Base-by-base conservation (phyloP, 2,329 filamentous ascomycete species). In the Diaporthe velutina region DNA sequence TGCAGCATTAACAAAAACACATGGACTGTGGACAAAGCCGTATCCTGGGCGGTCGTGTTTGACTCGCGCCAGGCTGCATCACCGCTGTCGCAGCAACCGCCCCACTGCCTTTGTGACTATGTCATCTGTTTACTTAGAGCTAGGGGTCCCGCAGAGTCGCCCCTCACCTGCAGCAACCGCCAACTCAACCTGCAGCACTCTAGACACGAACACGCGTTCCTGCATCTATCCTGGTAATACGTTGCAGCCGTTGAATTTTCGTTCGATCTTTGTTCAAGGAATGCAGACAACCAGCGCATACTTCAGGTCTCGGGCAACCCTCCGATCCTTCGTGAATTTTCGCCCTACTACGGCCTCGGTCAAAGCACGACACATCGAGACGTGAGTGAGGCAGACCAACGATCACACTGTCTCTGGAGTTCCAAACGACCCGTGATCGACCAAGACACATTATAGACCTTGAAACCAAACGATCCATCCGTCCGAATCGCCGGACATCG, bases 91-190 rank as follows among this genome's bases (percentile, higher is more conserved):
- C 57, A 52, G 70, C 57, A 72, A 72, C 70, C 19, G 35, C 35
- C 57, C 55, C 42, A 28, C 64, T 13, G 64, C n/a, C 19, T 40
- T 19, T n/a, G 3, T n/a, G 40, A 60, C 50, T 75, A 75, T 75
- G 73, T 73, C 73, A 75, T 73, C 52, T 71, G 70, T 75, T 75
- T 73, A 75, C 73, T 73, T 68, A 17, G 38, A 48, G 45, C 57
- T 19, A 33, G 55, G 40, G 40, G 28, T 67, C 64, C 45, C 22
- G 30, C 64, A 67, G 40, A 52, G 30, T 30, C 42, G 64, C 48
- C 64, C 55, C 42, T 61, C 67, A 55, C 70, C 40, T 50, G 38
- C 70, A 48, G 33, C n/a, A 35, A n/a, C n/a, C 22, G 73, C 73
- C 73, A 74, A 66, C 73, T 74, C 73, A 74, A 40, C 58, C 58